Evolutionary conservation across 352 stramenopile genomes (phyloP).

Genomic region (Phytopythium kandeliae): DNA sequence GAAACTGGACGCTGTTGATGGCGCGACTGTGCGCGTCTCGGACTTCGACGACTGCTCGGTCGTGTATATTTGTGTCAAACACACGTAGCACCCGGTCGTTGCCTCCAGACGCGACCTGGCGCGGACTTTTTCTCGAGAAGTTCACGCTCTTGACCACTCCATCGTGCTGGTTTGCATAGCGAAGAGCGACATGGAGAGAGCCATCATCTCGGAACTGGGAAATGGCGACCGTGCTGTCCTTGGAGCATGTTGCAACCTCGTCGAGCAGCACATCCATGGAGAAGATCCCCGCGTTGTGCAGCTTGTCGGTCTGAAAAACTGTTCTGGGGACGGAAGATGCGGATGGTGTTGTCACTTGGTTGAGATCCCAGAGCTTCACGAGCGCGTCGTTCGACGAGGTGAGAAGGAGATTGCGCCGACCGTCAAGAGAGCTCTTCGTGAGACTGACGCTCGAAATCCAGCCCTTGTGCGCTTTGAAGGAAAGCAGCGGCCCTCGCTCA

Average conservation of each 20-base stretch:
- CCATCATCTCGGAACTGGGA: conserved; percentile 19
- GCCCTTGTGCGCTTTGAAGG: conserved; percentile 43
- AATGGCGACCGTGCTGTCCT: conserved; percentile 35
- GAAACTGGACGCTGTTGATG: conserved; percentile 56
- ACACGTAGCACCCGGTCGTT: conserved; percentile 40
- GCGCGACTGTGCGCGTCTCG: conserved; percentile 24
- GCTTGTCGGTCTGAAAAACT: conserved; percentile 16
- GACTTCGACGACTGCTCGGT: conserved; percentile 11
- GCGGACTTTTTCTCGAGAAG: conserved; percentile 17
- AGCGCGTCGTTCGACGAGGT: conserved; percentile 44
- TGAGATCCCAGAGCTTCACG: conserved; percentile 53
- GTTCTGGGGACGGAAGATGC: conserved; percentile 19
- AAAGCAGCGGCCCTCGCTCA: conserved; percentile 28
- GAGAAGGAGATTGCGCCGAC: conserved; percentile 28
- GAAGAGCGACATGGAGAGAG: conserved; percentile 12
- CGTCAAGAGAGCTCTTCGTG: conserved; percentile 12
- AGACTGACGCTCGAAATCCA: conserved; percentile 51
- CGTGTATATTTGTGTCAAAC: conserved; percentile 14
- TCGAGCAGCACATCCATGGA: conserved; percentile 31
- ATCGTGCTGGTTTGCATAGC: conserved; percentile 27
- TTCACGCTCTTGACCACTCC: conserved; percentile 45
- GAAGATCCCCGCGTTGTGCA: conserved; percentile 45
- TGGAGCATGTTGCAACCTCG: conserved; percentile 40
- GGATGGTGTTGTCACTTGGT: conserved; percentile 16
- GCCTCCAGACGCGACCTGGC: conserved; percentile 34